A percentile compares a stretch with the other conserved stretches of the same genome.
Evolutionary conservation across 305 asterid genomes (phyloP).

Genomic region (Solanum hybrid): DNA sequence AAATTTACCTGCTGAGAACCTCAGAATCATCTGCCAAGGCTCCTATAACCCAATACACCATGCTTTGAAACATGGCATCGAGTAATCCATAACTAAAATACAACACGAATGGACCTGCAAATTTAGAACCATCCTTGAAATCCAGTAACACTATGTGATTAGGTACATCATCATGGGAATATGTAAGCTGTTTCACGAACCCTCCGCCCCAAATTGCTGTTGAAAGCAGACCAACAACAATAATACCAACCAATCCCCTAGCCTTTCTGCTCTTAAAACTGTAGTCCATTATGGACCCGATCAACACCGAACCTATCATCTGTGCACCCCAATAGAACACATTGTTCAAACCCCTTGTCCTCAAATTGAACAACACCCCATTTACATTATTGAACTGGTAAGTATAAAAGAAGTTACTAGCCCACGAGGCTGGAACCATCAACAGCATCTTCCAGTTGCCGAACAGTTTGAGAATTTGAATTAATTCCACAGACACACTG

Average conservation of each 20-base stretch:
- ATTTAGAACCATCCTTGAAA: constrained; percentile 61
- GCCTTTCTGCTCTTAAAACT: constrained; percentile 70
- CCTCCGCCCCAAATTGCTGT: constrained; percentile 92
- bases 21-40: constrained; percentile 86
- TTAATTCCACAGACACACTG: constrained; percentile 32
- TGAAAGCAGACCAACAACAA: constrained; percentile 55
- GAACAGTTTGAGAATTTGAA: constrained; percentile 51
- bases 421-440: constrained; percentile 87
- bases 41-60: constrained; percentile 91
- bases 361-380: constrained; percentile 56
- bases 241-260: constrained; percentile 62
- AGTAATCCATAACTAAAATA: constrained; percentile 85
- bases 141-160: constrained; percentile 28
- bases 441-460: constrained; percentile 77
- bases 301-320: constrained; percentile 74
- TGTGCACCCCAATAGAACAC: constrained; percentile 94
- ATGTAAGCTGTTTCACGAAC: constrained; percentile 58
- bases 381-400: constrained; percentile 87
- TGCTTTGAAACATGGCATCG: constrained; percentile 91
- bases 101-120: constrained; percentile 75
- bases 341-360: constrained; percentile 81
- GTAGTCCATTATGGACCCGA: constrained; percentile 75
- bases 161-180: constrained; percentile 32
- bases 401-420: constrained; percentile 78
- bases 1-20: constrained; percentile 67